Percentiles rank a stretch among this genome's conserved stretches.
These are phyloP conservation scores for Penicillium aurantiogriseum DNA, from an alignment of 2,329 filamentous ascomycete genomes.

Conservation along the genomic window DNA sequence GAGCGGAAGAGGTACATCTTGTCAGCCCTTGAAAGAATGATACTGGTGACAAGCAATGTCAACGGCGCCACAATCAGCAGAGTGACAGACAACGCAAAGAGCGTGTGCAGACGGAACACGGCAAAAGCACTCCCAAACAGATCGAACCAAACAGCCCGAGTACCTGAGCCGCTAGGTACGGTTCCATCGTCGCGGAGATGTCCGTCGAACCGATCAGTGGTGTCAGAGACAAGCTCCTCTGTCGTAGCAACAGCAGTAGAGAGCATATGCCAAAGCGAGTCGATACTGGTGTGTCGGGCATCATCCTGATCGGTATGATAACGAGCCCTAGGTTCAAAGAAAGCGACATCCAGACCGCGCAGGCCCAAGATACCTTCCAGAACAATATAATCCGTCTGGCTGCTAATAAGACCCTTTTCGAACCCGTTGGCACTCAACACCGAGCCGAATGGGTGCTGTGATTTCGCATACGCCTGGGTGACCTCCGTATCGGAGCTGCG, in stretches of 20 bases:
- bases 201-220: slow-evolving; percentile 64
- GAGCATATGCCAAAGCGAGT: slow-evolving; percentile 90
- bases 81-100: slow-evolving; percentile 85
- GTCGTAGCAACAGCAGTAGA: slow-evolving; percentile 76
- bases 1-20: slow-evolving; percentile 87
- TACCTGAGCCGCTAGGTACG: slow-evolving; percentile 65
- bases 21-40: slow-evolving; percentile 66
- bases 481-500: slow-evolving; percentile 84
- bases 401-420: slow-evolving; percentile 71
- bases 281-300: slow-evolving; percentile 64
- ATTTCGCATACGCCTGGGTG: slow-evolving; percentile 71
- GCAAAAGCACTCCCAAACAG: slow-evolving; percentile 78
- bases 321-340: slow-evolving; percentile 77
- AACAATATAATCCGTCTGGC: slow-evolving; percentile 85
- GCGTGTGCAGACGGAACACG: slow-evolving; percentile 72
- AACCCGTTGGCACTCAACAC: slow-evolving; percentile 84
- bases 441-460: slow-evolving; percentile 75
- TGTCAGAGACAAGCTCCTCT: slow-evolving; percentile 66
- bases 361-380: slow-evolving; percentile 76
- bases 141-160: slow-evolving; percentile 87
- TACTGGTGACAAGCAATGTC: slow-evolving; percentile 65
- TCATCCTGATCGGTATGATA: slow-evolving; percentile 95
- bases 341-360: slow-evolving; percentile 87
- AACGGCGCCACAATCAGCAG: slow-evolving; percentile 78
- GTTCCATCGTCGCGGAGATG: slow-evolving; percentile 57